Percentiles rank a stretch among this genome's conserved stretches.
phyloP scores from a whole-genome alignment of 2,329 filamentous ascomycete species.

The Arthrobotrys megalospora region DNA sequence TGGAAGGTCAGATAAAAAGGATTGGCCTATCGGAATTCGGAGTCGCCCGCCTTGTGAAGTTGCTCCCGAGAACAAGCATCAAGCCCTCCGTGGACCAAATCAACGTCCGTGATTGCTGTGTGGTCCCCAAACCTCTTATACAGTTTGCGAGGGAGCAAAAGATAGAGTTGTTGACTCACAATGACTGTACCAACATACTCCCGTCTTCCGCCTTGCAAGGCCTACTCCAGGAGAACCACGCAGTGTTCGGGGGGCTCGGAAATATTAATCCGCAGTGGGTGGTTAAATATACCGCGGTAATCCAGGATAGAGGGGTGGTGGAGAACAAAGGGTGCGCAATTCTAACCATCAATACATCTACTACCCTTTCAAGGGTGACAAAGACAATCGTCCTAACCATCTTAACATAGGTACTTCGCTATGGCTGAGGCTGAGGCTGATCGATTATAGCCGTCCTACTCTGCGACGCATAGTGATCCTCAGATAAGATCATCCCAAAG shows the following conservation, averaged over 20 bases:
- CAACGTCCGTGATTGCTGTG: slow-evolving; percentile 95
- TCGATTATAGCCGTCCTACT: neutral
- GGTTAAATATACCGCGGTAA: slow-evolving; percentile 95
- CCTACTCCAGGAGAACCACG: slow-evolving; percentile 79
- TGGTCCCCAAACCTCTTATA: slow-evolving; percentile 89
- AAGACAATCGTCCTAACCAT: slow-evolving; percentile 2
- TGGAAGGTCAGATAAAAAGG: slow-evolving; percentile 78
- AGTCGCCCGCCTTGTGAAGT: slow-evolving; percentile 82
- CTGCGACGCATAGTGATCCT: neutral
- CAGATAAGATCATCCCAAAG: neutral
- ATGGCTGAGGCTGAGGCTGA: slow-evolving; percentile 31
- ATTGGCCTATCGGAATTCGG: slow-evolving; percentile 94
- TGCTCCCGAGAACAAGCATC: slow-evolving; percentile 79
- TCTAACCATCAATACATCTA: neutral
- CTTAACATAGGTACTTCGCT: slow-evolving; percentile 47
- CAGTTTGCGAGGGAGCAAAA: slow-evolving; percentile 84
- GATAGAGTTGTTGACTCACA: slow-evolving; percentile 92
- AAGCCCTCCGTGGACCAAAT: slow-evolving; percentile 92
- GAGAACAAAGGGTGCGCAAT: slow-evolving; percentile 90
- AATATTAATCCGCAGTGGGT: slow-evolving; percentile 90
- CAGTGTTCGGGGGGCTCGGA: slow-evolving; percentile 68
- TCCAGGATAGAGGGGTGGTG: slow-evolving; percentile 92
- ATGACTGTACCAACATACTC: slow-evolving; percentile 92
- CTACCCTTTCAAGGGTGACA: neutral
- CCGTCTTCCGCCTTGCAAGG: slow-evolving; percentile 87